phyloP scores from a whole-genome alignment of 164 flowering plant genomes.

The Dillenia suffruticosa region DNA sequence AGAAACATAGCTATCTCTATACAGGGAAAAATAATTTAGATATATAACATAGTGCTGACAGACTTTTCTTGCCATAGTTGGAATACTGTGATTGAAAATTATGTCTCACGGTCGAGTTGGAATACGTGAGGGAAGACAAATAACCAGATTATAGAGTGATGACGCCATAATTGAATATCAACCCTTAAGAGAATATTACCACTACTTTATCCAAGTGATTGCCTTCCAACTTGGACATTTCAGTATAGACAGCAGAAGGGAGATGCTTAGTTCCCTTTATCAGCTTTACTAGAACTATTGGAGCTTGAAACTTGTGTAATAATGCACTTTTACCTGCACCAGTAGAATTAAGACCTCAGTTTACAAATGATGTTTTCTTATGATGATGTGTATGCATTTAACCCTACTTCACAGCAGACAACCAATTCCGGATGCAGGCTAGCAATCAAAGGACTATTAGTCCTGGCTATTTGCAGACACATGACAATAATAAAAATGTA shows the following conservation, averaged over 20 bases:
- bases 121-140: background rate
- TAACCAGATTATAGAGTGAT: background rate
- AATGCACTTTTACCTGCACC: constrained; percentile 16
- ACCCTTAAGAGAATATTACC: background rate
- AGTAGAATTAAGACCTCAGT: background rate
- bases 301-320: constrained; percentile 4
- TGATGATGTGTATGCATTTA: background rate
- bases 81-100: too few species aligned
- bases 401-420: background rate
- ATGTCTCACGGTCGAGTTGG: background rate
- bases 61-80: too few species aligned
- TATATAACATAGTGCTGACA: too few species aligned
- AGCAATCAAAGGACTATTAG: too few species aligned
- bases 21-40: too few species aligned
- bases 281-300: constrained; percentile 7
- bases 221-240: constrained; percentile 12
- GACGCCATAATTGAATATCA: background rate
- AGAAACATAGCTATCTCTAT: too few species aligned
- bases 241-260: constrained; percentile 8
- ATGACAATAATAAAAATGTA: too few species aligned
- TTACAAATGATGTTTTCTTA: background rate
- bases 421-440: too few species aligned
- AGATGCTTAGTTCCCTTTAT: background rate
- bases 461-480: too few species aligned
- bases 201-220: constrained; percentile 8